A percentile compares a stretch with the other conserved stretches of the same genome.
These are phyloP conservation scores for Malus asiatica DNA, from an alignment of 306 rosid species.

Conservation along the genomic window DNA sequence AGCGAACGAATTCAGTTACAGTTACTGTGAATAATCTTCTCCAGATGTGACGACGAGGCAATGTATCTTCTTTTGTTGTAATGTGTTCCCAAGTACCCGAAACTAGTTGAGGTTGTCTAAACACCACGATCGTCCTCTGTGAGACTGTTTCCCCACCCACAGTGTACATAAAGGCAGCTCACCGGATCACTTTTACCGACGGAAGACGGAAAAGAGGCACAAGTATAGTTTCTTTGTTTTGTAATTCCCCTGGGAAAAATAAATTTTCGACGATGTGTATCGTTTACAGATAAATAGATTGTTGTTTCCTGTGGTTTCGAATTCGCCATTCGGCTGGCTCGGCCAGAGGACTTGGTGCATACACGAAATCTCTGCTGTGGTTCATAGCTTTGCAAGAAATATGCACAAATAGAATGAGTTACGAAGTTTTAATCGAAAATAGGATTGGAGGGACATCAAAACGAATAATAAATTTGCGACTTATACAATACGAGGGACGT, in stretches of 20 bases:
- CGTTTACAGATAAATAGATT: constrained; percentile 14
- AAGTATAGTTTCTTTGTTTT: constrained; percentile 27
- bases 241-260: constrained; percentile 29
- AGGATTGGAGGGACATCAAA: no score
- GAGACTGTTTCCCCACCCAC: constrained; percentile 1
- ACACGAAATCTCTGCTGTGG: neutral
- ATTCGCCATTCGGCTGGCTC: neutral
- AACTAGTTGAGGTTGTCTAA: constrained; percentile 5
- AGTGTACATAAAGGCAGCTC: constrained; percentile 57
- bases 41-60: constrained; percentile 58
- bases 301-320: neutral
- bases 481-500: no score
- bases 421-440: no score
- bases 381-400: neutral
- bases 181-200: constrained; percentile 24
- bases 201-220: constrained; percentile 26
- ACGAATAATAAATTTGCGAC: no score
- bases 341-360: neutral
- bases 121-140: constrained; percentile 11
- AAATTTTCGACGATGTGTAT: constrained; percentile 11
- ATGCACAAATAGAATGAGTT: neutral
- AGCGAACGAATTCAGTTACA: constrained; percentile 76
- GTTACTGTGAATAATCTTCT: constrained; percentile 98
- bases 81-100: neutral
- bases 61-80: constrained; percentile 17